A percentile compares a stretch with the other conserved stretches of the same genome.
These are phyloP conservation scores for Boletus speciosus DNA, from an alignment of 768 basidiomycete species.

Conservation along the genomic window DNA sequence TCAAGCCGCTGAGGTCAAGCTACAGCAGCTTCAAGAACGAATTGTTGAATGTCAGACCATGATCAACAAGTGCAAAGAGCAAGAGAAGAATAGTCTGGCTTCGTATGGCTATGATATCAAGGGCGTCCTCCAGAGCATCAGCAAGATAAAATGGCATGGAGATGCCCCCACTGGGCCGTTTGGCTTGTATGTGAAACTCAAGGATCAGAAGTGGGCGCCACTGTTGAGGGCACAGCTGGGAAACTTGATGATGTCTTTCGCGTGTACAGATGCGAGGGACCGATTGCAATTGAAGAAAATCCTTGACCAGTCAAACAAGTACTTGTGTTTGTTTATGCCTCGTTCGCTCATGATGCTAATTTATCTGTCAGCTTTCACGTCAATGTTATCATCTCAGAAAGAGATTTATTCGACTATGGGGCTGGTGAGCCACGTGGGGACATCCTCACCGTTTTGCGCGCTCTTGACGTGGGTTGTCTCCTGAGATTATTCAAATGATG, in stretches of 20 bases:
- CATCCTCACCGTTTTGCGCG: slow-evolving; percentile 74
- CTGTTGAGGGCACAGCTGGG: slow-evolving; percentile 66
- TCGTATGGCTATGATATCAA: slow-evolving; percentile 65
- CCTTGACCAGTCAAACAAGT: slow-evolving; percentile 61
- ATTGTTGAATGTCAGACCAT: slow-evolving; percentile 48
- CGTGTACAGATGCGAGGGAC: slow-evolving; percentile 70
- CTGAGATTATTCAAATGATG: neutral
- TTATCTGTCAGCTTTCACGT: slow-evolving; percentile 39
- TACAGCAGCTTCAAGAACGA: slow-evolving; percentile 33
- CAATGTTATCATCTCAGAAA: slow-evolving; percentile 60
- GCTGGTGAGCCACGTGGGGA: slow-evolving; percentile 63
- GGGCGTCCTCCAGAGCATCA: slow-evolving; percentile 51
- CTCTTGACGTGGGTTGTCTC: slow-evolving; percentile 58
- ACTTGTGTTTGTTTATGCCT: slow-evolving; percentile 27
- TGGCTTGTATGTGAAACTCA: slow-evolving; percentile 72
- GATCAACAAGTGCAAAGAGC: slow-evolving; percentile 46
- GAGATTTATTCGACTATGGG: slow-evolving; percentile 79
- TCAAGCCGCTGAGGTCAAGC: slow-evolving; percentile 32
- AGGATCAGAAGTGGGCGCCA: slow-evolving; percentile 61
- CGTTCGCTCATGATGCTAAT: slow-evolving; percentile 7
- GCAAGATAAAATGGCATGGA: slow-evolving; percentile 56
- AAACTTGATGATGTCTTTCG: slow-evolving; percentile 60
- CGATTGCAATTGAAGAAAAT: slow-evolving; percentile 53
- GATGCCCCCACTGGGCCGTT: slow-evolving; percentile 73
- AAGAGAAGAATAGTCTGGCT: slow-evolving; percentile 55